These are phyloP conservation scores for Pistacia vera DNA, from an alignment of 345 rosid species.

Conservation along the genomic window DNA sequence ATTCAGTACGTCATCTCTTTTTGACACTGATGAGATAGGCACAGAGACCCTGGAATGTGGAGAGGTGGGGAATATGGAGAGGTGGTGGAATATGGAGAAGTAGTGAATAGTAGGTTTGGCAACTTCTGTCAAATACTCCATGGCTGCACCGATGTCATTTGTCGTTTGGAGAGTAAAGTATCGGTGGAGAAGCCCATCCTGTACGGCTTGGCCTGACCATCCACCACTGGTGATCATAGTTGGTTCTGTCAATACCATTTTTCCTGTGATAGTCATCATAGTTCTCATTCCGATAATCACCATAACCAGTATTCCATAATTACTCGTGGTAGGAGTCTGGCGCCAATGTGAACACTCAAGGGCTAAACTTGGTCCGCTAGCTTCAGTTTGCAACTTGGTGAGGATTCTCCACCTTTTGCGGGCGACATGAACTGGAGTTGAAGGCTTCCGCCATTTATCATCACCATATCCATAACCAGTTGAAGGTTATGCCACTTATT, in stretches of 20 bases:
- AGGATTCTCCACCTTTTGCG: constrained; percentile 28
- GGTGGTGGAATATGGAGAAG: constrained; percentile 4
- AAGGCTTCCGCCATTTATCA: constrained; percentile 23
- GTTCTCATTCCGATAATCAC: constrained; percentile 13
- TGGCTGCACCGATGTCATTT: constrained; percentile 23
- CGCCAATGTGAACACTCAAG: constrained; percentile 24
- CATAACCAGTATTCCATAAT: constrained; percentile 4
- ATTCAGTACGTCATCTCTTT: constrained; percentile 2
- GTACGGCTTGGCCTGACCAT: constrained; percentile 28
- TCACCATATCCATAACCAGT: constrained; percentile 1
- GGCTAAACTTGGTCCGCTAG: constrained; percentile 35
- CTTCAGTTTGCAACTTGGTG: constrained; percentile 33
- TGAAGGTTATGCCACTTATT: constrained; percentile 19
- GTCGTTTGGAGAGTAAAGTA: constrained; percentile 29
- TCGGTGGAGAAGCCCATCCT: constrained; percentile 27
- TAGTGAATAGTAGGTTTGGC: constrained; percentile 21
- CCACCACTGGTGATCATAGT: constrained; percentile 19
- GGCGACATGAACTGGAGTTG: constrained; percentile 25
- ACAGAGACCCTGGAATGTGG: constrained; percentile 12
- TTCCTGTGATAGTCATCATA: constrained; percentile 19
- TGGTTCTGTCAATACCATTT: constrained; percentile 17
- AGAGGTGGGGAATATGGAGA: constrained; percentile 1
- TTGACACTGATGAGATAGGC: constrained; percentile 15
- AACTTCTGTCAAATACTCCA: constrained; percentile 26
- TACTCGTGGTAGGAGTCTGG: constrained; percentile 21